Percentiles rank a stretch among this genome's conserved stretches.
Conservation (phyloP, 1,139 yeast genomes). For the Diutina rugosa region DNA sequence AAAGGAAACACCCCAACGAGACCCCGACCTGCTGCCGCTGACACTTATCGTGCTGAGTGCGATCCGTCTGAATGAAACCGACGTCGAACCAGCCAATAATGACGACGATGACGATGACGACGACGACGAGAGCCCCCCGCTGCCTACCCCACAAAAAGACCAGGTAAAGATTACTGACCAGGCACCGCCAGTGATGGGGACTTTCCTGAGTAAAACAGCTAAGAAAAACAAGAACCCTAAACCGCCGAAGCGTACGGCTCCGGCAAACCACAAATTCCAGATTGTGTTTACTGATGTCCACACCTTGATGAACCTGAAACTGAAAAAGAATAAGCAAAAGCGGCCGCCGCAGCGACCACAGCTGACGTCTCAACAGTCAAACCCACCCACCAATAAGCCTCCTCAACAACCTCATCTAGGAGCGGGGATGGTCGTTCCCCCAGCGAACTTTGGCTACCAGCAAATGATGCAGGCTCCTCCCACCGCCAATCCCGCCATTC, state of each 20-base stretch:
- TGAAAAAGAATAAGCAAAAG: slow-evolving; percentile 2
- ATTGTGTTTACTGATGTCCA: slow-evolving; percentile 40
- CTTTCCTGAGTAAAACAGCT: slow-evolving; percentile 20
- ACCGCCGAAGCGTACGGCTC: not conserved
- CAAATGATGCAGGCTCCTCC: not conserved
- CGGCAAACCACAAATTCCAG: slow-evolving; percentile 18
- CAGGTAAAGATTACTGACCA: slow-evolving; percentile 6
- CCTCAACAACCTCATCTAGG: not conserved
- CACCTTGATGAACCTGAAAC: slow-evolving; percentile 11
- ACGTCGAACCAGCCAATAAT: slow-evolving; percentile 8
- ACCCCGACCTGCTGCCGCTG: not conserved
- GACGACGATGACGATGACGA: slow-evolving; percentile 6
- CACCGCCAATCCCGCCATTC: not conserved
- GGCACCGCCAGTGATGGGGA: slow-evolving; percentile 28
- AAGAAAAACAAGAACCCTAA: slow-evolving; percentile 2
- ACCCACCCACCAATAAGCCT: not conserved
- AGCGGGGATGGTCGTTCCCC: not conserved
- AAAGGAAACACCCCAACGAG: not conserved
- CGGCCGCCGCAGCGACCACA: slow-evolving; percentile 2
- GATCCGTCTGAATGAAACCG: slow-evolving; percentile 5
- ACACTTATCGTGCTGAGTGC: slow-evolving; percentile 1
- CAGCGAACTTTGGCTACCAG: not conserved
- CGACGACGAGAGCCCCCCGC: slow-evolving; percentile 12
- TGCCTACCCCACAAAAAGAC: slow-evolving; percentile 30
- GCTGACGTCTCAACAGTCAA: slow-evolving; percentile 1